phyloP scores from a whole-genome alignment of 2,329 filamentous ascomycete species.

The Lasiodiplodia gonubiensis region DNA sequence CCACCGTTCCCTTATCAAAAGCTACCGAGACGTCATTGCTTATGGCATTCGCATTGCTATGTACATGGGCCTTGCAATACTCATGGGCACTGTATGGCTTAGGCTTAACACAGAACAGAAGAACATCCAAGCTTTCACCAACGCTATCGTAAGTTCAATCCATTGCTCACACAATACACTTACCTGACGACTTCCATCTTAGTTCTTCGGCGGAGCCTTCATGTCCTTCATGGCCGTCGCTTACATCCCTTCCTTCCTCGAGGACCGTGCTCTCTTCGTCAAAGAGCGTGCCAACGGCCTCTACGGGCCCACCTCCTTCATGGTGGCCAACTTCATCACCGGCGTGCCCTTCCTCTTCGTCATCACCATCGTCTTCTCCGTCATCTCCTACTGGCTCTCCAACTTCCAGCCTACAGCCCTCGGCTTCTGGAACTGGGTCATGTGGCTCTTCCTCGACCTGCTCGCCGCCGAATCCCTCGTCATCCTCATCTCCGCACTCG shows the following conservation, averaged over 20 bases:
- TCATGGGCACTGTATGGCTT: constrained; percentile 90
- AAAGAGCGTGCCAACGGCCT: constrained; percentile 84
- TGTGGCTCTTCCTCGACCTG: constrained; percentile 86
- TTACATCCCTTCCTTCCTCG: constrained; percentile 82
- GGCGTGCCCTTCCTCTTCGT: constrained; percentile 81
- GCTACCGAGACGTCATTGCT: constrained; percentile 80
- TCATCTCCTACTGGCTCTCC: constrained; percentile 79
- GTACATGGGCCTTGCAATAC: constrained; percentile 79
- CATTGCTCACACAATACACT: constrained; percentile 30
- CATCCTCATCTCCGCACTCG: constrained; percentile 73
- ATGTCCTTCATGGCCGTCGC: constrained; percentile 68
- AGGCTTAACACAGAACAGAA: constrained; percentile 70
- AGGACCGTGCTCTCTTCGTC: constrained; percentile 73
- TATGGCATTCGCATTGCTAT: constrained; percentile 84
- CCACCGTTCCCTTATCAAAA: constrained; percentile 82
- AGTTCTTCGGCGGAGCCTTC: constrained; percentile 58
- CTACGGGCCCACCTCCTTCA: constrained; percentile 74
- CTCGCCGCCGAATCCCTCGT: constrained; percentile 83
- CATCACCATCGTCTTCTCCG: constrained; percentile 76
- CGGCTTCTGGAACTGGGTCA: constrained; percentile 77
- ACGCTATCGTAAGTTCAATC: constrained; percentile 62
- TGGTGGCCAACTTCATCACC: constrained; percentile 80
- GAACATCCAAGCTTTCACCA: constrained; percentile 81
- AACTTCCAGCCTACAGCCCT: constrained; percentile 70
- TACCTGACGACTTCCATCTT: background rate